These are phyloP conservation scores for Termitomyces heimii DNA, from an alignment of 768 basidiomycete species.

Conservation along the genomic window DNA sequence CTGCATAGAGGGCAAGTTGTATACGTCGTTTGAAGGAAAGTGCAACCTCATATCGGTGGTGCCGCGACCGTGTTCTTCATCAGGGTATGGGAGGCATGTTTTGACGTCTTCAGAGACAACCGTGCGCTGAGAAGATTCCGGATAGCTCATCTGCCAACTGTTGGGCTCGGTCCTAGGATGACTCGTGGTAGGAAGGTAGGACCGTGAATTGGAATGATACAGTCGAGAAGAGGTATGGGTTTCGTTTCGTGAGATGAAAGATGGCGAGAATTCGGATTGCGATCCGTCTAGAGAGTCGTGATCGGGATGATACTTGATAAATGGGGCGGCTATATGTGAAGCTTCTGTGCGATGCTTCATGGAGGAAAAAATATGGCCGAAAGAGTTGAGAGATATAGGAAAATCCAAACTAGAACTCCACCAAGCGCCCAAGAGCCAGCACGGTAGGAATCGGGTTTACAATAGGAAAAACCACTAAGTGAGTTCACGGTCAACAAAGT, in stretches of 20 bases:
- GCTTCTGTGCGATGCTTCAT: neutral
- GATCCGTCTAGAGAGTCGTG: neutral
- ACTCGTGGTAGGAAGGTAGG: neutral
- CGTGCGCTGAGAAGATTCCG: constrained; percentile 19
- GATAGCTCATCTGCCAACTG: constrained; percentile 7
- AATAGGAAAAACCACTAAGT: neutral
- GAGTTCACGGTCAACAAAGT: neutral
- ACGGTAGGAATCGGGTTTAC: neutral
- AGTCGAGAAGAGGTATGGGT: neutral
- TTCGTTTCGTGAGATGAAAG: neutral
- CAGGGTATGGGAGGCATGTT: neutral
- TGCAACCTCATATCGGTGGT: neutral
- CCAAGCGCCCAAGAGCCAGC: neutral
- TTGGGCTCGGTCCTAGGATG: neutral
- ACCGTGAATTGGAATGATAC: neutral
- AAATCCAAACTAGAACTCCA: neutral
- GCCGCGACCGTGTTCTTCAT: neutral
- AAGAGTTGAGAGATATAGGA: neutral
- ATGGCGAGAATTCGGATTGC: neutral
- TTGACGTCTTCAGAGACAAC: neutral
- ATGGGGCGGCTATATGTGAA: neutral
- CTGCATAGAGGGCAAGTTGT: neutral
- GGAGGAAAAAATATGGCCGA: neutral
- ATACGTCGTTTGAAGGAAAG: neutral
- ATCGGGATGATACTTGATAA: neutral